Percentiles rank a stretch among this genome's conserved stretches.
Evolutionary conservation across 306 rosid species (phyloP).

Genomic region (Vicia faba): DNA sequence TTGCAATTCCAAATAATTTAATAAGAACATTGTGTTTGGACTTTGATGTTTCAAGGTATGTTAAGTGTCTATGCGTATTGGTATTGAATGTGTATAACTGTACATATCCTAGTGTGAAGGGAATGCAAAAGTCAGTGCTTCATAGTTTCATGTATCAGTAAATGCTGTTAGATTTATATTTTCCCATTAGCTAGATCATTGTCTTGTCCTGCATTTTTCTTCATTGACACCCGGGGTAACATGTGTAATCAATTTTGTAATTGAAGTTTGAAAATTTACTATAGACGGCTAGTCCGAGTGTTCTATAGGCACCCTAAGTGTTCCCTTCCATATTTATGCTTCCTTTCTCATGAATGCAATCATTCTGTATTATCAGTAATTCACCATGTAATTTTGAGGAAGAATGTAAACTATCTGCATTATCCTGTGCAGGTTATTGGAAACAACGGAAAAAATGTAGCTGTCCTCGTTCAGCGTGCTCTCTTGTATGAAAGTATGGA

Average conservation of each 20-base stretch:
- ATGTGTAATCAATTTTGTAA: slow-evolving; percentile 15
- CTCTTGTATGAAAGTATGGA: slow-evolving; percentile 98
- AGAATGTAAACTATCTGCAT: slow-evolving; percentile 31
- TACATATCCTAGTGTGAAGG: background rate
- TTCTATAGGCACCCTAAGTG: background rate
- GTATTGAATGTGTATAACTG: background rate
- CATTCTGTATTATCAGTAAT: slow-evolving; percentile 11
- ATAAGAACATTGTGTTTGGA: background rate
- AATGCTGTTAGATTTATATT: slow-evolving; percentile 5
- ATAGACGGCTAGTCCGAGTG: slow-evolving; percentile 11
- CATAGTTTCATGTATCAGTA: background rate
- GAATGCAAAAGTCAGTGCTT: background rate
- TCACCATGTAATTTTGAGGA: slow-evolving; percentile 26
- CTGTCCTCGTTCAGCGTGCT: slow-evolving; percentile 93
- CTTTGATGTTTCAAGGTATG: background rate
- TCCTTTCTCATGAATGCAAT: background rate
- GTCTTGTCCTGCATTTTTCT: background rate
- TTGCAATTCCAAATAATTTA: background rate
- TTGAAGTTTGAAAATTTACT: slow-evolving; percentile 21
- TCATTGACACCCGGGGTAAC: slow-evolving; percentile 9
- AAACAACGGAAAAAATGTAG: slow-evolving; percentile 61
- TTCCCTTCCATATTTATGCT: background rate
- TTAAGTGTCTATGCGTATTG: background rate
- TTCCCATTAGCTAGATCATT: slow-evolving; percentile 11
- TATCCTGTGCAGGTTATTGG: slow-evolving; percentile 67